These are phyloP conservation scores for Globisporangium perplexum DNA, from an alignment of 352 stramenopile genomes.

Conservation along the genomic window DNA sequence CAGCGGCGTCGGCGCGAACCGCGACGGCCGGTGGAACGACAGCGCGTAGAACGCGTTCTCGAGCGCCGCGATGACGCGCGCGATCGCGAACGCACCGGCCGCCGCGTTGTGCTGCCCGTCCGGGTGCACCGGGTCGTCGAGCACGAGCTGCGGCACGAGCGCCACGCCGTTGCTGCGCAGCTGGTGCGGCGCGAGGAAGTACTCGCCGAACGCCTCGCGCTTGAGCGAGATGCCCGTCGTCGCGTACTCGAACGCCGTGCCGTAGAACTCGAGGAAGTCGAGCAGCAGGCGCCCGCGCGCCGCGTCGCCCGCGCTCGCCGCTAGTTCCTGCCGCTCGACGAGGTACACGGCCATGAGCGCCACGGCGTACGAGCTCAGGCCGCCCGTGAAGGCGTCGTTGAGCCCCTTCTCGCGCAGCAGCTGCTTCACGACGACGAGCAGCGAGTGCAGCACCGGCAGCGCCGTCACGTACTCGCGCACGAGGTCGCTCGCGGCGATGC, in stretches of 20 bases:
- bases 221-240: constrained; percentile 80
- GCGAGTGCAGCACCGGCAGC: constrained; percentile 62
- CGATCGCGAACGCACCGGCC: constrained; percentile 69
- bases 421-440: constrained; percentile 84
- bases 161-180: constrained; percentile 29
- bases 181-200: constrained; percentile 49
- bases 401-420: constrained; percentile 84
- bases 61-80: constrained; percentile 69
- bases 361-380: constrained; percentile 86
- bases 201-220: constrained; percentile 70
- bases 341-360: constrained; percentile 81
- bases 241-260: constrained; percentile 74
- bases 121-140: constrained; percentile 76
- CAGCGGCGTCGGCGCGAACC: constrained; percentile 75
- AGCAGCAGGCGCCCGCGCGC: constrained; percentile 64
- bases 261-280: constrained; percentile 89
- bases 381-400: constrained; percentile 87
- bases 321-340: constrained; percentile 48
- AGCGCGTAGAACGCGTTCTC: constrained; percentile 81
- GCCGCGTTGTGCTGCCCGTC: constrained; percentile 77
- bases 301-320: constrained; percentile 6
- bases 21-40: constrained; percentile 64
- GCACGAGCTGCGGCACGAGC: constrained; percentile 73
- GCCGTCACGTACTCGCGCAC: constrained; percentile 68
- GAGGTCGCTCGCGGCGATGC: constrained; percentile 80